Base-by-base conservation (phyloP, 2,329 filamentous ascomycete genomes). In the Beauveria brongniartii region DNA sequence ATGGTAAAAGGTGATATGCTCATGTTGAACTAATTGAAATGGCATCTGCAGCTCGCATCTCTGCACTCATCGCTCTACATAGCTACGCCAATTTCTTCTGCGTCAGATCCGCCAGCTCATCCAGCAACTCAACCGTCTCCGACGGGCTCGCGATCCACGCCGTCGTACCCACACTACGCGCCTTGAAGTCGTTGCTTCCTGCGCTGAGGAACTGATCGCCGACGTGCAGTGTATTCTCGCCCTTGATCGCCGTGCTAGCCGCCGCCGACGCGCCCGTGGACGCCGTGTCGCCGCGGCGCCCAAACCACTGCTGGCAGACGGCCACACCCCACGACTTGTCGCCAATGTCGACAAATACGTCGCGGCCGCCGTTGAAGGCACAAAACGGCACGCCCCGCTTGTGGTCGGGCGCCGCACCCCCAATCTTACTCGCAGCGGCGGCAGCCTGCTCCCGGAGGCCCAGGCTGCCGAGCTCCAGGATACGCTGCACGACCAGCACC, bases 301-400 rank as follows among this genome's bases (percentile, higher is more conserved):
- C 89, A 71, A 97, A 96, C 79, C 91, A 96, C 62, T 87, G 83
- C 77, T 99, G 94, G 72, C 92, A 97, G 4, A 92, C 91, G 40
- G 90, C 82, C 3, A 99, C 94, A 65, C 94, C 94, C 89, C 92
- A 96, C 58, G 88, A 92, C 77, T 99, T 99, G 77, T 99, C 94
- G 61, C 94, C 94, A 69, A 99, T 97, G 72, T 99, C 94, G 59
- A 99, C 92, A 74, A 99, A 99, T 47, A 97, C 92, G 72, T 99
- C 94, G 64, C 94, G 93, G 12, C 94, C 94, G 59, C 93, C 94
- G 73, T 99, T 99, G 79, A 99, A 99, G 24, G 94, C 94, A 71
- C 94, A 99, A 71, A 97, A 99, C 0, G 94, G 94, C 37, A 99
- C 77, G 26, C 71, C 62, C 2, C 30, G 62, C 46, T 56, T 41